These are phyloP conservation scores for Gossypium anomalum DNA, from an alignment of 345 rosid species.

Conservation along the genomic window DNA sequence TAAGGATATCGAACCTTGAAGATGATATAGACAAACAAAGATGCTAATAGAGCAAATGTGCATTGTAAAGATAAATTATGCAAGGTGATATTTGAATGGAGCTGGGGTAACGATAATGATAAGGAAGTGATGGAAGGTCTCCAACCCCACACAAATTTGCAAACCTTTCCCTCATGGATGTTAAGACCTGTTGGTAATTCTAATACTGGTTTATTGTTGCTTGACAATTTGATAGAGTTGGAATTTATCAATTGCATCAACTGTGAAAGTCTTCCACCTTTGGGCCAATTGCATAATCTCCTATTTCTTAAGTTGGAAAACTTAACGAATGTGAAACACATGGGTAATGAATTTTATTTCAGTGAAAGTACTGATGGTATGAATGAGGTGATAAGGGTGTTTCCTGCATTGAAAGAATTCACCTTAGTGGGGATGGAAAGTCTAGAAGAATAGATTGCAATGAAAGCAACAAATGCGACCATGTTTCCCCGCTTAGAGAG, in stretches of 20 bases:
- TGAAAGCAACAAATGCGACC: not conserved
- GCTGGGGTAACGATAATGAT: not conserved
- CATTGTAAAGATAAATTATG: not conserved
- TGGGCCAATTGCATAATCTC: not conserved
- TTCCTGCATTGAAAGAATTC: not conserved
- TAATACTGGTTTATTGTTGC: not conserved
- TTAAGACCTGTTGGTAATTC: not conserved
- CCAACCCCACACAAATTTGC: not conserved
- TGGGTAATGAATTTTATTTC: not conserved
- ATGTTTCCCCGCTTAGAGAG: not conserved
- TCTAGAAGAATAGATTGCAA: not conserved
- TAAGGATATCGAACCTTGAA: not conserved
- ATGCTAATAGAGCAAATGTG: conserved; percentile 15
- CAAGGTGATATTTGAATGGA: not conserved
- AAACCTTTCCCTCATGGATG: not conserved
- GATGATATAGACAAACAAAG: not conserved
- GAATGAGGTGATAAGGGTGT: not conserved
- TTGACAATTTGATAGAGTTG: not conserved
- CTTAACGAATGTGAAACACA: not conserved
- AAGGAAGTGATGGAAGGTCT: not conserved
- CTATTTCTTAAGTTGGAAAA: not conserved
- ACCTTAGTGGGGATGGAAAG: not conserved
- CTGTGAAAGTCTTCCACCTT: not conserved
- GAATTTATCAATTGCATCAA: not conserved
- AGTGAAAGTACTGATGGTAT: not conserved